Conservation (phyloP, 1,284 basidiomycete genomes). For the Mycosarcoma mackinlayi region DNA sequence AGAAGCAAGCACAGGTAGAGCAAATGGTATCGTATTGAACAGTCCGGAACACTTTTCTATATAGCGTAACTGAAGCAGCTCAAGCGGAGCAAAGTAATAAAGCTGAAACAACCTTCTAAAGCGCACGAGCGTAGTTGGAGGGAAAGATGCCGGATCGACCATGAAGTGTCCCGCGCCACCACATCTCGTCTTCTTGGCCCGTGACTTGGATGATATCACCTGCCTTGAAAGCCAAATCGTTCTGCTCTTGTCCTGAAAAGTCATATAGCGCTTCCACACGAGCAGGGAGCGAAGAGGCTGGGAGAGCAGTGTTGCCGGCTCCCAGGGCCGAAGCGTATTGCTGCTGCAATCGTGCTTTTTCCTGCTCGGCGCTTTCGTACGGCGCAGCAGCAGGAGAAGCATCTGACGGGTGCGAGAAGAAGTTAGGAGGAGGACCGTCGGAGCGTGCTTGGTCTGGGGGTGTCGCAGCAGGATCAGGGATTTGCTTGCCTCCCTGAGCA, state of each 20-base stretch:
- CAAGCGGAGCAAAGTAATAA: not conserved
- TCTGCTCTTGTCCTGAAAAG: constrained; percentile 33
- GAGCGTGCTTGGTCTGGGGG: not conserved
- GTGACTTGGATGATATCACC: constrained; percentile 44
- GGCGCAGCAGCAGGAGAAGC: not conserved
- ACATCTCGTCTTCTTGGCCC: constrained; percentile 44
- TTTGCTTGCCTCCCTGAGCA: constrained; percentile 33
- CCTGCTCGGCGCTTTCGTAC: constrained; percentile 38
- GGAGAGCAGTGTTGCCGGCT: not conserved
- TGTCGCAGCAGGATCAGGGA: constrained; percentile 12
- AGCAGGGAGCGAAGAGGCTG: constrained; percentile 8
- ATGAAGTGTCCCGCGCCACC: constrained; percentile 35
- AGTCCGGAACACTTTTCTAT: too few species aligned
- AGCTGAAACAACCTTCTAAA: constrained; percentile 3
- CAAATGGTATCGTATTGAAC: too few species aligned
- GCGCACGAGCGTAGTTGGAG: constrained; percentile 19
- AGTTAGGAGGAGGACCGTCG: constrained; percentile 16
- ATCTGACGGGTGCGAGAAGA: constrained; percentile 27
- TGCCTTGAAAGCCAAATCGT: constrained; percentile 27
- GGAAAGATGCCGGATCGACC: constrained; percentile 45
- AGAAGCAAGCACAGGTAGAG: constrained; percentile 1
- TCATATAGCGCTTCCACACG: constrained; percentile 36
- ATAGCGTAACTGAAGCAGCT: not conserved
- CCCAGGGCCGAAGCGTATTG: constrained; percentile 14
- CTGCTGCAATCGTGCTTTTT: constrained; percentile 41